Evolutionary conservation across 106 monocot species (phyloP).

Genomic region (Allium cepa): DNA sequence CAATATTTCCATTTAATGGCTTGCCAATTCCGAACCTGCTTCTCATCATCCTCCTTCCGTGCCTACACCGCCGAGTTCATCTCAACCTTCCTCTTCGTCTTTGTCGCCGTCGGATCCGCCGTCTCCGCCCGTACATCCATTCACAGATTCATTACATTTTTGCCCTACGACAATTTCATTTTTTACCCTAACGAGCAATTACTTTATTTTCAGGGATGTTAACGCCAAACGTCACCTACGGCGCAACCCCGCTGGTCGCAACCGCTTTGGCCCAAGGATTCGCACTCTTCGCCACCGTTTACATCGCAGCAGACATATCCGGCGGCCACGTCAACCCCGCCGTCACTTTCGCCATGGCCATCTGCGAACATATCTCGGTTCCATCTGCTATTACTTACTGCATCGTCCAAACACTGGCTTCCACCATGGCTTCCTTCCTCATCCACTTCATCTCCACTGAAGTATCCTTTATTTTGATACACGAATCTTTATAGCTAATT

Average conservation of each 20-base stretch:
- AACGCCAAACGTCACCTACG: slow-evolving; percentile 45
- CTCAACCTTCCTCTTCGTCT: slow-evolving; percentile 89
- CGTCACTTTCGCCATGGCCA: slow-evolving; percentile 64
- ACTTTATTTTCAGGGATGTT: slow-evolving; percentile 47
- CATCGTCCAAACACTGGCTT: slow-evolving; percentile 45
- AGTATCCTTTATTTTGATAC: slow-evolving; percentile 17
- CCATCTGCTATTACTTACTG: slow-evolving; percentile 66
- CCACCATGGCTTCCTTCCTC: slow-evolving; percentile 76
- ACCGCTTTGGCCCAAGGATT: slow-evolving; percentile 71
- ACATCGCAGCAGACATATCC: slow-evolving; percentile 58
- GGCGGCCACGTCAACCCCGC: slow-evolving; percentile 90
- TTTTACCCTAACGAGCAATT: neutral
- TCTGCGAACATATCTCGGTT: slow-evolving; percentile 50
- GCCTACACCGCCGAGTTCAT: slow-evolving; percentile 86
- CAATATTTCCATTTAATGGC: neutral
- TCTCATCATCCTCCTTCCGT: slow-evolving; percentile 55
- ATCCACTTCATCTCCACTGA: slow-evolving; percentile 61
- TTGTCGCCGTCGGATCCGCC: slow-evolving; percentile 60
- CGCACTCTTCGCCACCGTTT: slow-evolving; percentile 60
- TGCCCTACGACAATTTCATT: neutral
- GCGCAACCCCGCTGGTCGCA: slow-evolving; percentile 62
- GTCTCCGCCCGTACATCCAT: slow-evolving; percentile 46
- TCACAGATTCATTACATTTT: neutral
- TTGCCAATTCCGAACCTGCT: neutral
- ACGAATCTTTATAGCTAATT: neutral